Percentiles rank a stretch among this genome's conserved stretches.
Evolutionary conservation across 2,329 filamentous ascomycete species (phyloP).

Genomic region (Davidsoniella eucalypti): DNA sequence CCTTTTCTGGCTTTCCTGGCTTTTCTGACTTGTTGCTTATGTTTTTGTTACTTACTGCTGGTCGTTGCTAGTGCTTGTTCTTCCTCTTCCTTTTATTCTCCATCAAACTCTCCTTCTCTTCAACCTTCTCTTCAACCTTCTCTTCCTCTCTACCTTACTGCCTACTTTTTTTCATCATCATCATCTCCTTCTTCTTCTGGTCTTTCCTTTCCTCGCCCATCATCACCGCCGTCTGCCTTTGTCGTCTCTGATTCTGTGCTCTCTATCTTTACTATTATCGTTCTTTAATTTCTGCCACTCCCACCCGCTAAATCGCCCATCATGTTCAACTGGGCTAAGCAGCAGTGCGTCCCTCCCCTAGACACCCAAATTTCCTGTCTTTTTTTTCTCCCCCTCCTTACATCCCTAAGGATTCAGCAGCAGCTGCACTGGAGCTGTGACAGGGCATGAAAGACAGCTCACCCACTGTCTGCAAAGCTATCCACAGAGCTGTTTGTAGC

Average conservation of each 20-base stretch:
- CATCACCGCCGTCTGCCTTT: neutral
- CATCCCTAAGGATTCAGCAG: slow-evolving; percentile 15
- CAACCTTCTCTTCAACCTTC: neutral
- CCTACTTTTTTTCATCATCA: neutral
- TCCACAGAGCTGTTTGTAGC: neutral
- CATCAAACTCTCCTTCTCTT: slow-evolving; percentile 3
- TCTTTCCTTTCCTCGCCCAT: neutral
- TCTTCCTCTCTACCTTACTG: slow-evolving; percentile 7
- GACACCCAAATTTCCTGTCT: slow-evolving; percentile 4
- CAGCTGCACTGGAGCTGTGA: slow-evolving; percentile 8
- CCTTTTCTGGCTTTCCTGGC: neutral
- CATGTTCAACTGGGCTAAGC: slow-evolving; percentile 93
- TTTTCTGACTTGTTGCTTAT: neutral
- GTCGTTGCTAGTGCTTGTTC: neutral
- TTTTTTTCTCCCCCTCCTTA: slow-evolving; percentile 10
- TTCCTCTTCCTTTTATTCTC: slow-evolving; percentile 7
- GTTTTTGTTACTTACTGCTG: too few relatives aligned
- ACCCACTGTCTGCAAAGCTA: neutral
- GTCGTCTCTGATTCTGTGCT: neutral
- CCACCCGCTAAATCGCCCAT: slow-evolving; percentile 19
- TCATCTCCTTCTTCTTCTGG: neutral
- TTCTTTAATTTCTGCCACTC: slow-evolving; percentile 1
- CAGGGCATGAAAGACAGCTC: neutral
- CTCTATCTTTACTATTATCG: slow-evolving; percentile 1
- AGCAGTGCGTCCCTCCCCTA: slow-evolving; percentile 45